phyloP scores from a whole-genome alignment of 495 filamentous ascomycete species.

The Usnea hakonensis region DNA sequence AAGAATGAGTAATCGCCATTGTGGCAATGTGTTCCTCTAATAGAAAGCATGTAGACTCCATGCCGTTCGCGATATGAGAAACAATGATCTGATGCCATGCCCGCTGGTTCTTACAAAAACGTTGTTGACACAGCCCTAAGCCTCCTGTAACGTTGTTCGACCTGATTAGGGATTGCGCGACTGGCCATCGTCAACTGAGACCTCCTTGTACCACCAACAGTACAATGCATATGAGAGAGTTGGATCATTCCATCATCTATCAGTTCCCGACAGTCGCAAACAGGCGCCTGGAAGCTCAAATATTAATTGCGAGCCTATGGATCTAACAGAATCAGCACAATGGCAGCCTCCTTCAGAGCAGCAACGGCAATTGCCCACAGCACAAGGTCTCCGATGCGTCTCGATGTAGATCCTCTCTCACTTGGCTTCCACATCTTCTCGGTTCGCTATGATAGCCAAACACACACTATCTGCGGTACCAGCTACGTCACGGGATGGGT shows the following conservation, averaged over 20 bases:
- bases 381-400: background rate
- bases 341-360: background rate
- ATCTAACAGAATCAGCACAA: background rate
- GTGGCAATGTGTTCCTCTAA: too few species aligned
- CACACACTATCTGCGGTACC: background rate
- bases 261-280: too few species aligned
- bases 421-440: background rate
- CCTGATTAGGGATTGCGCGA: too few species aligned
- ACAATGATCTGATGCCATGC: too few species aligned
- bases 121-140: too few species aligned
- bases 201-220: too few species aligned
- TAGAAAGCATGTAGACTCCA: too few species aligned
- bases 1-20: background rate
- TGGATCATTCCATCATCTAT: too few species aligned
- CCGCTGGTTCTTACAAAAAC: background rate
- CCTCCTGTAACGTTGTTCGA: too few species aligned
- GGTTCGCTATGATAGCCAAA: background rate
- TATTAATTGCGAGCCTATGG: background rate
- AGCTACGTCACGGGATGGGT: background rate
- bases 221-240: too few species aligned
- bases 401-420: background rate
- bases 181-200: too few species aligned
- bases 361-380: background rate
- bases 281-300: background rate
- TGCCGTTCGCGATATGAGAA: too few species aligned